phyloP scores from a whole-genome alignment of 2,329 filamentous ascomycete genomes.

The Beauveria sp. region DNA sequence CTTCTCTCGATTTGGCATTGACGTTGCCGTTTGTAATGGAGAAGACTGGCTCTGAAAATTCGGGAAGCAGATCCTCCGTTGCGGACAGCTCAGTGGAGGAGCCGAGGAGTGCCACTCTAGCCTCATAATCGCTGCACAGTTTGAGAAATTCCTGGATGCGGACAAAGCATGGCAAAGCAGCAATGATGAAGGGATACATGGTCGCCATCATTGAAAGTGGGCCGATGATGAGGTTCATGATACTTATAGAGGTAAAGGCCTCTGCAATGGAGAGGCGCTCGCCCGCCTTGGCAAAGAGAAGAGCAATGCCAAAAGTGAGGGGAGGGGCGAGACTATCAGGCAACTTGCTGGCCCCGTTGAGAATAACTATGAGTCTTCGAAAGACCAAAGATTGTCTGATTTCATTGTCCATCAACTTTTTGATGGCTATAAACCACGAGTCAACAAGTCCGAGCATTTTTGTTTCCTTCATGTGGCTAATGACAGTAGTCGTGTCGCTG shows the following conservation, averaged over 20 bases:
- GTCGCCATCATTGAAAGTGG: neutral
- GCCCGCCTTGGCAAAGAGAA: neutral
- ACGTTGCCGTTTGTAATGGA: neutral
- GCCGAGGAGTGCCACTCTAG: neutral
- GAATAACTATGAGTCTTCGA: constrained; percentile 13
- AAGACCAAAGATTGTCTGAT: constrained; percentile 16
- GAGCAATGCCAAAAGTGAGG: constrained; percentile 15
- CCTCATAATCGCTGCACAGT: neutral
- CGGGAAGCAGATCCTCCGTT: neutral
- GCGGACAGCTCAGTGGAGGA: neutral
- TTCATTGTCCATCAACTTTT: constrained; percentile 15
- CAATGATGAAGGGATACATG: neutral
- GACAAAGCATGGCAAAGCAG: neutral
- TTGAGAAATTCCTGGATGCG: neutral
- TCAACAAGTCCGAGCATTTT: constrained; percentile 24
- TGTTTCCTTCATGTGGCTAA: constrained; percentile 23
- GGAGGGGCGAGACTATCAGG: constrained; percentile 13
- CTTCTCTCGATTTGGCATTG: constrained; percentile 6
- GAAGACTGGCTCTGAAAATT: neutral
- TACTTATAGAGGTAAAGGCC: neutral
- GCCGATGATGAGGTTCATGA: neutral
- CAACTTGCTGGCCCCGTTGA: constrained; percentile 13
- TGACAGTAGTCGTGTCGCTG: constrained; percentile 20
- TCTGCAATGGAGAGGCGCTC: neutral
- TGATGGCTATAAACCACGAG: constrained; percentile 14